Percentiles rank a stretch among this genome's conserved stretches.
Conservation (phyloP, 2,329 filamentous ascomycete genomes). For the Gremmenia infestans region DNA sequence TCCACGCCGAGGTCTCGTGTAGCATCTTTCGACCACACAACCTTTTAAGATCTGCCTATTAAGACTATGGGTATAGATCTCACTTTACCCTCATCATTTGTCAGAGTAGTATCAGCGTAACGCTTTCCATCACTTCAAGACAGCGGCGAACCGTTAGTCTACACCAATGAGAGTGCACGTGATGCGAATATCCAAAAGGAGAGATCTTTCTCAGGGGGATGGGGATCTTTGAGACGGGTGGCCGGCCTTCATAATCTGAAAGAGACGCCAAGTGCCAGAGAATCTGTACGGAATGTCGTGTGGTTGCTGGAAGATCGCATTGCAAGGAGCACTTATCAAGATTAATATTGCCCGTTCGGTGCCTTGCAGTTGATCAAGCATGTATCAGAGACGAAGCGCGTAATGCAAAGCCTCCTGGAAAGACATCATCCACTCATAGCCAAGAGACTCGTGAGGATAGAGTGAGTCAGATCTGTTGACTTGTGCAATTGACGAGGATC, state of each 20-base stretch:
- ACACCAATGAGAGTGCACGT: neutral
- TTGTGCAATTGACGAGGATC: no score
- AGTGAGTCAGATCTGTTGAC: neutral
- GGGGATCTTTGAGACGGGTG: constrained; percentile 1
- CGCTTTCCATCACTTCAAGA: neutral
- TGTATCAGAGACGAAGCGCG: neutral
- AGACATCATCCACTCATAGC: neutral
- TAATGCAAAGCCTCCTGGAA: neutral
- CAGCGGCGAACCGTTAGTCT: neutral
- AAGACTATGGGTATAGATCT: neutral
- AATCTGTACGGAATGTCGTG: neutral
- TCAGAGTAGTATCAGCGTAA: neutral
- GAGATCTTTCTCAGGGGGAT: neutral
- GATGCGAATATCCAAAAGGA: neutral
- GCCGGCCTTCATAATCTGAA: neutral
- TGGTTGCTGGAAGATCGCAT: neutral
- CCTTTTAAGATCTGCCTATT: neutral
- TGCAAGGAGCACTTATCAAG: neutral
- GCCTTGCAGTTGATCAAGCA: neutral
- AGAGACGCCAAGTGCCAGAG: constrained; percentile 1
- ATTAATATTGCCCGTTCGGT: neutral
- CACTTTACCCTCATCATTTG: neutral
- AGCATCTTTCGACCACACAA: neutral
- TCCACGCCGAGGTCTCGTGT: neutral
- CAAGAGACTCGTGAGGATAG: neutral